phyloP scores from a whole-genome alignment of 306 rosid genomes.

The Sechiopsis laciniata region DNA sequence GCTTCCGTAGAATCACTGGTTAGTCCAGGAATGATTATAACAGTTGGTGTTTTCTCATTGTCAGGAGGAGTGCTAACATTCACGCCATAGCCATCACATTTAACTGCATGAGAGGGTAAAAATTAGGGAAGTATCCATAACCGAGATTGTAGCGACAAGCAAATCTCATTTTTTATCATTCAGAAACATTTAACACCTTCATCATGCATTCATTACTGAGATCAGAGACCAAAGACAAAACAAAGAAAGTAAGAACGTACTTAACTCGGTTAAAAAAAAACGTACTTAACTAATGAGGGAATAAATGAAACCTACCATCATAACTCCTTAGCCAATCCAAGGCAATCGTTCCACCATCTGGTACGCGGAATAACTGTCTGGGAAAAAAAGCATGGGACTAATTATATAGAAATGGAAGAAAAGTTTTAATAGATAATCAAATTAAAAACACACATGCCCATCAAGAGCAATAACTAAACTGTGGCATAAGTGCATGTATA shows the following conservation, averaged over 20 bases:
- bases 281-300: conserved; percentile 18
- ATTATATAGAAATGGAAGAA: background rate
- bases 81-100: conserved; percentile 3
- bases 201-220: conserved; percentile 9
- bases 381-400: background rate
- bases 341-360: conserved; percentile 72
- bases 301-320: conserved; percentile 40
- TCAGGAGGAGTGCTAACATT: background rate
- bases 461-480: no score
- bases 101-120: conserved; percentile 1
- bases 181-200: conserved; percentile 1
- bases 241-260: background rate
- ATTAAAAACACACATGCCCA: no score
- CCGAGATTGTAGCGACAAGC: background rate
- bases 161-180: background rate
- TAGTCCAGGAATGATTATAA: conserved; percentile 26
- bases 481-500: no score
- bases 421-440: background rate
- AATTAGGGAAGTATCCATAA: conserved; percentile 16
- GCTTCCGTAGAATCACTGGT: conserved; percentile 21
- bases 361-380: conserved; percentile 53
- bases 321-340: conserved; percentile 54
- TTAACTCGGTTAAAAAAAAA: background rate
- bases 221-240: background rate
- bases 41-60: conserved; percentile 25